A percentile compares a stretch with the other conserved stretches of the same genome.
Evolutionary conservation across 176 grass and related monocot genomes (phyloP).

Genomic region (Aegilops sharonensis): DNA sequence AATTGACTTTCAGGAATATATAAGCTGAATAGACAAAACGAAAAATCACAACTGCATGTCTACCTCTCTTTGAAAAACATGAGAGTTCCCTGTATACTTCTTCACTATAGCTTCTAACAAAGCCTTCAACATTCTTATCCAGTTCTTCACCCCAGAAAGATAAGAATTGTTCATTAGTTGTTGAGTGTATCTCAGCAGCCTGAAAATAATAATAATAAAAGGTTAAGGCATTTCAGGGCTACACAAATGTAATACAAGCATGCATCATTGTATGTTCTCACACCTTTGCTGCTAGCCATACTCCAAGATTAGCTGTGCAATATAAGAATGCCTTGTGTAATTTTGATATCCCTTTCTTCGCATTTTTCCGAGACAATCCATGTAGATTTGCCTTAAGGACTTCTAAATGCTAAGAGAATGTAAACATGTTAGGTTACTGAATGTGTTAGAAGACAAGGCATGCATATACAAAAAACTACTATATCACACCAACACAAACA

Average conservation of each 20-base stretch:
- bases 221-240: slow-evolving; percentile 19
- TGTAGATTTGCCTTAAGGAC: slow-evolving; percentile 33
- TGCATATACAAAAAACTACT: not conserved
- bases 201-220: slow-evolving; percentile 30
- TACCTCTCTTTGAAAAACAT: slow-evolving; percentile 39
- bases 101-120: slow-evolving; percentile 48
- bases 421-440: not conserved
- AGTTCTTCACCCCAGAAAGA: slow-evolving; percentile 59
- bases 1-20: not conserved
- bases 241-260: slow-evolving; percentile 19
- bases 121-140: slow-evolving; percentile 47
- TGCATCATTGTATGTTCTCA: not conserved
- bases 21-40: not conserved
- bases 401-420: slow-evolving; percentile 59
- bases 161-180: slow-evolving; percentile 33
- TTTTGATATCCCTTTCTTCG: slow-evolving; percentile 40
- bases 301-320: slow-evolving; percentile 58
- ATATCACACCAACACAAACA: not conserved
- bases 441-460: not conserved
- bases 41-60: not conserved
- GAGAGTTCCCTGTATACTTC: slow-evolving; percentile 45
- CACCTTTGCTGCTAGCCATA: slow-evolving; percentile 71
- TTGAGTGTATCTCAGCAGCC: slow-evolving; percentile 68
- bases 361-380: slow-evolving; percentile 25
- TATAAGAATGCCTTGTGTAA: slow-evolving; percentile 45